Evolutionary conservation across 345 rosid genomes (phyloP), one percentile per base, ranked within the genome.

Genomic region (Salix purpurea): DNA sequence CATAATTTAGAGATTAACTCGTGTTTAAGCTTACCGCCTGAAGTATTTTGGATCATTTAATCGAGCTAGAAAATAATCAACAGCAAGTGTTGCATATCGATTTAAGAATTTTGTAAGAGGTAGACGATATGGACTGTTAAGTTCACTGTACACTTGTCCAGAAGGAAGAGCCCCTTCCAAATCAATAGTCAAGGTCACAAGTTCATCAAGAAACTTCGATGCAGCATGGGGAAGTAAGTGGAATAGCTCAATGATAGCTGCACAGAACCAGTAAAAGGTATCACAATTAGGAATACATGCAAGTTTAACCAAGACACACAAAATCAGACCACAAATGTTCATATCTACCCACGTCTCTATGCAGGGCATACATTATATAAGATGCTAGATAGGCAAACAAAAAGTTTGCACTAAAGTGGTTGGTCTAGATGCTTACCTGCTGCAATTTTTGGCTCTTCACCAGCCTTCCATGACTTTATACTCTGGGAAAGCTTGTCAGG

Each of bases 391-490:
- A 28, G 8, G 69, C 40, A 65, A 65, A 28, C 39, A 28, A 65
- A 34, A 9, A 15, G 21, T 32, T 40, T 30, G 9, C 37, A 32
- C 11, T 7, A 1, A 65, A 65, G 4, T 28, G 12, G 65, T 23
- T 42, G 44, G 42, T 13, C 15, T 62, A 69, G 72, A 82, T 71
- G 67, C 71, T 75, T 89, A 93, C 99, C 98, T 62, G 98, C 94
- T 75, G 99, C 99, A 74, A 96, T 93, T 89, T 96, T 96, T 44
- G 99, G 97, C 87, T 96, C 99, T 86, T 96, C 99, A 76, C 99
- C 99, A 78, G 96, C 88, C 83, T 96, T 96, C 98, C 99, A 93
- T 84, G 95, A 88, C 83, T 96, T 96, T 85, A 85, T 89, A 79
- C 88, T 91, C 86, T 92, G 97, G 70, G 92, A 91, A 80, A 96